Evolutionary conservation across 1,284 basidiomycete species (phyloP).

Genomic region (Agroathelia rolfsii): DNA sequence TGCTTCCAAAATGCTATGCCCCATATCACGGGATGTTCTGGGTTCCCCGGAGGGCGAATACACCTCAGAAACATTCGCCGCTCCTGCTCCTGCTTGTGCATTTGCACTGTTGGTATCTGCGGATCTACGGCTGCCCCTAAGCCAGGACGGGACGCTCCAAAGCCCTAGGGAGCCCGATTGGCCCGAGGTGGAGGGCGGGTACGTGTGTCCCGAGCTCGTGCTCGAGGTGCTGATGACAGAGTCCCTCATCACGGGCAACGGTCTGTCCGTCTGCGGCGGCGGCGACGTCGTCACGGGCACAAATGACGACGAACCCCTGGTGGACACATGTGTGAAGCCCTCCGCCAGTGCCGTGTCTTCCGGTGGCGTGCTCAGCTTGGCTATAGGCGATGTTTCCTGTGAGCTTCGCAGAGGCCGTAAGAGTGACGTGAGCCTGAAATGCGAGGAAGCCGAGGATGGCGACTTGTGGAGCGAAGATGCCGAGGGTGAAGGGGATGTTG

Average conservation of each 20-base stretch:
- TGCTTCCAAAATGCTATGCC: slow-evolving; percentile 70
- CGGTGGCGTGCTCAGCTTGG: slow-evolving; percentile 19
- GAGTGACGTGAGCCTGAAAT: slow-evolving; percentile 50
- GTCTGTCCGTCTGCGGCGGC: slow-evolving; percentile 11
- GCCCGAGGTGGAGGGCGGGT: slow-evolving; percentile 57
- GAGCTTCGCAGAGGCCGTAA: slow-evolving; percentile 55
- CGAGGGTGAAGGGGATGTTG: slow-evolving; percentile 13
- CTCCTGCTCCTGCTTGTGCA: slow-evolving; percentile 15
- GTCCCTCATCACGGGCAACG: too few relatives aligned
- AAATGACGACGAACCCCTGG: slow-evolving; percentile 44
- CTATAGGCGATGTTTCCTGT: too few relatives aligned
- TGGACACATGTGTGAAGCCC: slow-evolving; percentile 62
- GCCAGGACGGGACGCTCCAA: slow-evolving; percentile 65
- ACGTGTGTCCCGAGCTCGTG: slow-evolving; percentile 59
- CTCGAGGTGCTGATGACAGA: too few relatives aligned
- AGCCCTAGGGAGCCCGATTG: slow-evolving; percentile 37
- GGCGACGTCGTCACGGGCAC: slow-evolving; percentile 44
- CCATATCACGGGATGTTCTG: too few relatives aligned
- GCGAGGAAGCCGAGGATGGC: slow-evolving; percentile 24
- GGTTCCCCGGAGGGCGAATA: too few relatives aligned
- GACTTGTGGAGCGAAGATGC: slow-evolving; percentile 12
- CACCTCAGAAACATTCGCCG: slow-evolving; percentile 43
- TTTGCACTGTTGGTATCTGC: slow-evolving; percentile 18
- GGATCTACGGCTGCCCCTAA: slow-evolving; percentile 46
- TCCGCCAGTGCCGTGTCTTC: slow-evolving; percentile 33